Percentiles rank a stretch among this genome's conserved stretches.
These are phyloP conservation scores for Scalesia atractyloides DNA, from an alignment of 129 eudicot species.

Conservation along the genomic window DNA sequence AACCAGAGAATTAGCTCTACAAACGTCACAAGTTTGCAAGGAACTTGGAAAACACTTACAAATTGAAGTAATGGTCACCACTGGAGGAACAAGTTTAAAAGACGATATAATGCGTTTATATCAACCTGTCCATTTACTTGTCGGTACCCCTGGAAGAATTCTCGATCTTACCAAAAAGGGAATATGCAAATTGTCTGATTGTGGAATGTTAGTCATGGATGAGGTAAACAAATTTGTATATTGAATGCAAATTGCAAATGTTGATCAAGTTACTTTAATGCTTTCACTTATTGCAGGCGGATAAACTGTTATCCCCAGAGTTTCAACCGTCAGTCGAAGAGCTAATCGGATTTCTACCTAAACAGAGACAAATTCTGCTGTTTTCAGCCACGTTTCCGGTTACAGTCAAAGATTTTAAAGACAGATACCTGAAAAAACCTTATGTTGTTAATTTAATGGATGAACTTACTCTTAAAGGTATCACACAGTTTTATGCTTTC, in stretches of 20 bases:
- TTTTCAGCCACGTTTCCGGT: conserved; percentile 76
- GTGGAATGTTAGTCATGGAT: conserved; percentile 66
- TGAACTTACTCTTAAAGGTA: conserved; percentile 42
- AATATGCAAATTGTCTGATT: conserved; percentile 50
- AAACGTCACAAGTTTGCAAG: conserved; percentile 69
- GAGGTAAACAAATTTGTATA: conserved; percentile 45
- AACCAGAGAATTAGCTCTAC: conserved; percentile 64
- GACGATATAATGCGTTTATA: conserved; percentile 71
- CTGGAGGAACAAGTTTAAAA: conserved; percentile 69
- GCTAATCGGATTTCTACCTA: conserved; percentile 54
- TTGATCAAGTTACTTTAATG: not conserved
- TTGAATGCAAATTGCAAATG: not conserved
- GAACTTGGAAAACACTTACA: conserved; percentile 66
- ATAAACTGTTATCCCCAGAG: conserved; percentile 71
- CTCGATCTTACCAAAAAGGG: conserved; percentile 65
- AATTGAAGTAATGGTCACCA: conserved; percentile 66
- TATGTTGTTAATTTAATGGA: conserved; percentile 75
- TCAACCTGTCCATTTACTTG: conserved; percentile 35
- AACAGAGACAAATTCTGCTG: conserved; percentile 60
- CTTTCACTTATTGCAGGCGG: conserved; percentile 46
- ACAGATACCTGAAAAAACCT: conserved; percentile 54
- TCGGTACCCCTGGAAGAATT: conserved; percentile 73
- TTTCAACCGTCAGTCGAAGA: conserved; percentile 66
- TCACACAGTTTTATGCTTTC: conserved; percentile 66
- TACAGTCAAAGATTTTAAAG: conserved; percentile 68